Percentiles rank a stretch among this genome's conserved stretches.
Evolutionary conservation across 805 yeast genomes (phyloP).

Genomic region (Candida dajiaensis): DNA sequence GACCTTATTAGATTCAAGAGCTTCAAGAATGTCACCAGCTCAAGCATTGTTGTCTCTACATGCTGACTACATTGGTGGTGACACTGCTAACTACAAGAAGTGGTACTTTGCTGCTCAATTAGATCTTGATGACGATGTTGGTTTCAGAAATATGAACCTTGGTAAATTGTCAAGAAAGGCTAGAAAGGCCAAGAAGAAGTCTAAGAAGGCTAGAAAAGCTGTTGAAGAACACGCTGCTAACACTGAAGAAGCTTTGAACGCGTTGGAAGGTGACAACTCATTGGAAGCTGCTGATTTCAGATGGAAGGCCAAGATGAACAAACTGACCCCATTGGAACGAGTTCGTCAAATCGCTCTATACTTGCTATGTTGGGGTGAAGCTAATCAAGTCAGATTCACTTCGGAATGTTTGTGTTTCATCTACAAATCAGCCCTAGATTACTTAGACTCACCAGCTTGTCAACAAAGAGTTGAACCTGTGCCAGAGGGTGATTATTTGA

Average conservation of each 20-base stretch:
- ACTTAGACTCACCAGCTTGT: conserved; percentile 82
- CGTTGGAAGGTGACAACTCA: conserved; percentile 79
- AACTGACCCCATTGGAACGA: conserved; percentile 66
- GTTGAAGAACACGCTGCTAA: conserved; percentile 62
- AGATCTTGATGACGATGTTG: conserved; percentile 79
- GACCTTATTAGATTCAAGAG: conserved; percentile 76
- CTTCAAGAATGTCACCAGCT: conserved; percentile 86
- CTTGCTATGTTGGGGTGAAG: conserved; percentile 83
- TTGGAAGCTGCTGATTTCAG: conserved; percentile 75
- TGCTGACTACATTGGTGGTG: conserved; percentile 88
- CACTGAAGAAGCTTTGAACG: conserved; percentile 51
- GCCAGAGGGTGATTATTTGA: conserved; percentile 84
- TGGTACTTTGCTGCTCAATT: conserved; percentile 89
- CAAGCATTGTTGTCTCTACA: conserved; percentile 79
- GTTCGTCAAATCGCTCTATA: conserved; percentile 75
- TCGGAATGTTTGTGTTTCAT: conserved; percentile 88
- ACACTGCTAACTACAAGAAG: conserved; percentile 75
- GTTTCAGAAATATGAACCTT: conserved; percentile 73
- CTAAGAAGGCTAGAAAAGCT: conserved; percentile 69
- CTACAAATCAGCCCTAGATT: conserved; percentile 91
- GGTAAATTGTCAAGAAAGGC: conserved; percentile 76
- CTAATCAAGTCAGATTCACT: conserved; percentile 90
- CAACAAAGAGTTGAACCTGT: conserved; percentile 80
- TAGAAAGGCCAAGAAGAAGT: conserved; percentile 73
- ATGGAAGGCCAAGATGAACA: conserved; percentile 80